Evolutionary conservation across 352 stramenopile species (phyloP), one percentile per base, ranked within the genome.

Genomic region (Pythium sp.): DNA sequence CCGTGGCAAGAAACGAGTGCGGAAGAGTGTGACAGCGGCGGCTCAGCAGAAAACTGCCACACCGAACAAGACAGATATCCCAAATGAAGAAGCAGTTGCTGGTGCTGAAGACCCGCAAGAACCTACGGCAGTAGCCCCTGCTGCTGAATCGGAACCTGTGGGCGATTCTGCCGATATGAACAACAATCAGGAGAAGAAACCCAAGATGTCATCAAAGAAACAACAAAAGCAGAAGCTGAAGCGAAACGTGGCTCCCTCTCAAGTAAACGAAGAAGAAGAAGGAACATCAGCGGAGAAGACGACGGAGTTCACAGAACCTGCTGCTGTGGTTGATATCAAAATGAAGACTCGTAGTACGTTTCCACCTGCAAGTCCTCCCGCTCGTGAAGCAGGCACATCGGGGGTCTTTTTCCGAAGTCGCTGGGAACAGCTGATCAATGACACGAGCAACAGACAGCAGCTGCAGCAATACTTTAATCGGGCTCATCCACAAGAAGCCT

Each of bases 381-480:
- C 58, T 32, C 58, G 34, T 64, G 26, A n/a, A 32, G 43, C n/a
- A 30, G 24, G 18, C 28, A 46, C 30, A 28, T 22, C 26, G 4
- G 56, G 43, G 24, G 47, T 67, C 36, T 70, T 47, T 51, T 71
- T 72, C 28, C 28, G 22, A 4, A 68, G 53, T 38, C 61, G 60
- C 11, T 72, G 67, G 67, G 53, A 55, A 8, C n/a, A 58, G 41
- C 20, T 72, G 53, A 43, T 68, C 22, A 43, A 41, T n/a, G 61
- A 64, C 56, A 20, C 38, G 14, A 30, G 55, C 41, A 62, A 57
- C 14, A n/a, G 51, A 7, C 15, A 46, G 20, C 15, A 49, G 2
- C 43, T 72, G 53, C 30, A 72, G 38, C 38, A 58, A 47, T 68
- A 58, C 46, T 72, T 68, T 58, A 32, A 15, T 61, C 38, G 47